Conservation (phyloP, 2,329 filamentous ascomycete genomes). For the Samsoniella hepiali region DNA sequence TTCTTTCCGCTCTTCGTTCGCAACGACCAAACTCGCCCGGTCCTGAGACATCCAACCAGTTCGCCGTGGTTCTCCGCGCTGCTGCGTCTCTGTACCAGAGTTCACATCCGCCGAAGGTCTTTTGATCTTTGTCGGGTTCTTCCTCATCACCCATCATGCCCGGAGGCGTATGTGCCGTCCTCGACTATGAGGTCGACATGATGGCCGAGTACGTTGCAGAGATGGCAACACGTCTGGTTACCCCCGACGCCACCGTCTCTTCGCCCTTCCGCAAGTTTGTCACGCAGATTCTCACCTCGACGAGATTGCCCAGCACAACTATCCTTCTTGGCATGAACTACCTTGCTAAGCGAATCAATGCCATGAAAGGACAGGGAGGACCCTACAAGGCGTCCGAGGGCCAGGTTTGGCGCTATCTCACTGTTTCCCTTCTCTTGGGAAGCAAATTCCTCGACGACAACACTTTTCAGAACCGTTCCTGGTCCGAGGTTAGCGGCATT, state of each 20-base stretch:
- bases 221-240: constrained; percentile 66
- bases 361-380: constrained; percentile 53
- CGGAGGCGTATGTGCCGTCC: constrained; percentile 86
- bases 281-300: constrained; percentile 84
- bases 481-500: constrained; percentile 93
- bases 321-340: constrained; percentile 91
- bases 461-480: constrained; percentile 95
- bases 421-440: constrained; percentile 77
- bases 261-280: constrained; percentile 88
- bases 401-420: constrained; percentile 83
- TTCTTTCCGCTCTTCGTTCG: not conserved
- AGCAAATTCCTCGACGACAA: constrained; percentile 98
- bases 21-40: constrained; percentile 1
- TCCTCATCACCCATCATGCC: constrained; percentile 50
- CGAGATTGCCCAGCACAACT: constrained; percentile 83
- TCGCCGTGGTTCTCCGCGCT: constrained; percentile 7
- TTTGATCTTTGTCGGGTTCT: constrained; percentile 39
- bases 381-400: constrained; percentile 60
- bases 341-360: constrained; percentile 76
- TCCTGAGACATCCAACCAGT: constrained; percentile 10
- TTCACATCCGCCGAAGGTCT: constrained; percentile 37
- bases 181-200: constrained; percentile 94
- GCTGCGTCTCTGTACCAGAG: constrained; percentile 22
- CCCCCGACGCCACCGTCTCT: constrained; percentile 53
- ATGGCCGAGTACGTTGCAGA: constrained; percentile 96